Evolutionary conservation across 306 rosid genomes (phyloP).

Genomic region (Canavalia ensiformis): DNA sequence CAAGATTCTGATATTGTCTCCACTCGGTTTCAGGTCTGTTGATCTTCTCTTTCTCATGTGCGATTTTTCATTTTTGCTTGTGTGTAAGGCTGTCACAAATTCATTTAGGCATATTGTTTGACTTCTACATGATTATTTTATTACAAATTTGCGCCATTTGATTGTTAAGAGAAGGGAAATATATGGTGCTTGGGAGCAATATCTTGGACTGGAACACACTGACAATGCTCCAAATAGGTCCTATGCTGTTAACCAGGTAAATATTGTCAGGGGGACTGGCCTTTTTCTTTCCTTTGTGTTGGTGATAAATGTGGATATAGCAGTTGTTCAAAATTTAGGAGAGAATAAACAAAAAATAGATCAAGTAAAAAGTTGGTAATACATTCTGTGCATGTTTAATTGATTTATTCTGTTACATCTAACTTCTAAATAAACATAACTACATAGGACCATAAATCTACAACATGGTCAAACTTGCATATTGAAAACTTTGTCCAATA

Average conservation of each 20-base stretch:
- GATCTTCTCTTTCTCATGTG: not conserved
- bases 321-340: not conserved
- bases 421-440: not conserved
- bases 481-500: not conserved
- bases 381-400: not conserved
- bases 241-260: conserved; percentile 78
- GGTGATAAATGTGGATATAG: not conserved
- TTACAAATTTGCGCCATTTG: conserved; percentile 12
- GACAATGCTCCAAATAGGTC: conserved; percentile 82
- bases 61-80: conserved; percentile 29
- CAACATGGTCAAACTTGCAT: not conserved
- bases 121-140: not conserved
- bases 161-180: conserved; percentile 77
- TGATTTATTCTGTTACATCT: not conserved
- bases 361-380: not conserved
- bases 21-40: conserved; percentile 83
- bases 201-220: conserved; percentile 93
- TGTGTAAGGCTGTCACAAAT: not conserved
- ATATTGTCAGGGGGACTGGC: not conserved
- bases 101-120: not conserved
- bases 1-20: conserved; percentile 81
- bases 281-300: not conserved
- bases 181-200: conserved; percentile 98
- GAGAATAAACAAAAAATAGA: not conserved
- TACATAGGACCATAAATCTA: not conserved